A percentile compares a stretch with the other conserved stretches of the same genome.
phyloP scores from a whole-genome alignment of 164 flowering plant genomes.

The Umbellularia californica region DNA sequence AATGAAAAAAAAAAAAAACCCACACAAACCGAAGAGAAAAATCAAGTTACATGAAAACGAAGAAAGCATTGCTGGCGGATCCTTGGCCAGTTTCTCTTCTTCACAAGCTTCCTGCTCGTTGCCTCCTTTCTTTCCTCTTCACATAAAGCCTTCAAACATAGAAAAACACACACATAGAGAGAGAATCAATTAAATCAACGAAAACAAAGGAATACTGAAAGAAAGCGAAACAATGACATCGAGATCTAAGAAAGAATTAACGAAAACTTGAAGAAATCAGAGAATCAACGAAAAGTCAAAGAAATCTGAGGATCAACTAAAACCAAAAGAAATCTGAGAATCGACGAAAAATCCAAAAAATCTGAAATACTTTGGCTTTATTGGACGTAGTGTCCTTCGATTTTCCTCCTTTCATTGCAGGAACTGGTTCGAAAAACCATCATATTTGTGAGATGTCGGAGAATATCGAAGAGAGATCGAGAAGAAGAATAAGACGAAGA shows the following conservation, averaged over 20 bases:
- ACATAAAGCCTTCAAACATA: conserved; percentile 39
- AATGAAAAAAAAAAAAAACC: background rate
- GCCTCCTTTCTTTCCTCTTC: conserved; percentile 33
- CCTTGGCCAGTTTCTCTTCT: conserved; percentile 63
- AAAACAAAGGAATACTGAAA: background rate
- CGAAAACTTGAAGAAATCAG: too few relatives aligned
- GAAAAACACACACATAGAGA: background rate
- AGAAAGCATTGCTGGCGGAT: conserved; percentile 83
- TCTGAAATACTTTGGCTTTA: conserved; percentile 16
- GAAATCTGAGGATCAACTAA: too few relatives aligned
- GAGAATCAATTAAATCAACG: background rate
- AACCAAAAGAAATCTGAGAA: too few relatives aligned
- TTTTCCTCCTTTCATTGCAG: conserved; percentile 26
- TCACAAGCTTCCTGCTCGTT: conserved; percentile 30
- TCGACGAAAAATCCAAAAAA: too few relatives aligned
- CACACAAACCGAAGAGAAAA: background rate
- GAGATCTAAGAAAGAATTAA: background rate
- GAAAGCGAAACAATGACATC: background rate
- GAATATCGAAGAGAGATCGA: background rate
- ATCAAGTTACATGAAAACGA: conserved; percentile 59
- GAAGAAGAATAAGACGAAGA: background rate
- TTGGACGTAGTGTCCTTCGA: conserved; percentile 19
- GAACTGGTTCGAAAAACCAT: conserved; percentile 10
- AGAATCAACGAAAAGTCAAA: background rate
- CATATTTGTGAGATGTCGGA: background rate